These are phyloP conservation scores for Penicillium salamii DNA, from an alignment of 495 filamentous ascomycete species.

Conservation along the genomic window DNA sequence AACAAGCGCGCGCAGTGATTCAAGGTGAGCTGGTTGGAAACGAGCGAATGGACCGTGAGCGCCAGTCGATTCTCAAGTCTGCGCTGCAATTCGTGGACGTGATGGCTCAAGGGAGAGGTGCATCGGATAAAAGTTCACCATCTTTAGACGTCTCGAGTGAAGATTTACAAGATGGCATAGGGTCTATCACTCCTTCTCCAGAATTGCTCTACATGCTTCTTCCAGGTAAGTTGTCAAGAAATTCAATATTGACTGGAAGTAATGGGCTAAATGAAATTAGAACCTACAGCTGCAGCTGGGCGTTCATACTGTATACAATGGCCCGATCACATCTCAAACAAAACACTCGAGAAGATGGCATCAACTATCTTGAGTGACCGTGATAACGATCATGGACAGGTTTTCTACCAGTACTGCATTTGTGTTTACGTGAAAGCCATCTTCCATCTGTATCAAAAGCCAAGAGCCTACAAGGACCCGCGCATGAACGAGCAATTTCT, in stretches of 20 bases:
- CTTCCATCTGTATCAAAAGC: constrained; percentile 15
- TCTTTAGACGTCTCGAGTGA: neutral
- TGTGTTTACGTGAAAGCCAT: constrained; percentile 31
- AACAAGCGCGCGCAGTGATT: constrained; percentile 23
- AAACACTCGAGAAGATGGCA: constrained; percentile 20
- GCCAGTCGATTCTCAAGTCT: constrained; percentile 20
- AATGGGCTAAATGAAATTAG: constrained; percentile 10
- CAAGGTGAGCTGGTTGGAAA: constrained; percentile 23
- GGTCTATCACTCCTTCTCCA: constrained; percentile 15
- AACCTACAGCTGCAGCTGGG: constrained; percentile 1
- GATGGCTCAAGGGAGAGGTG: constrained; percentile 11
- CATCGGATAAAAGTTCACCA: constrained; percentile 1
- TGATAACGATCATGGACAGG: constrained; percentile 8
- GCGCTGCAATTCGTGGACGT: constrained; percentile 23
- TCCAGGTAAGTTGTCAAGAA: too few species aligned
- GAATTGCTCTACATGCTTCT: constrained; percentile 31
- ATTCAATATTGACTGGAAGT: neutral
- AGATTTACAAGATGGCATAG: neutral
- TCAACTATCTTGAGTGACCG: constrained; percentile 10
- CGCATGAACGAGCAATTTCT: constrained; percentile 17
- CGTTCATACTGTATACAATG: constrained; percentile 13
- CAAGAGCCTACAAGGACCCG: constrained; percentile 13
- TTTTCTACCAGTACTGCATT: constrained; percentile 27
- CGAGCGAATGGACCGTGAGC: constrained; percentile 16
- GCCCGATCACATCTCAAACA: constrained; percentile 32